Evolutionary conservation across 2,329 filamentous ascomycete species (phyloP).

Genomic region (Botryotinia convoluta): DNA sequence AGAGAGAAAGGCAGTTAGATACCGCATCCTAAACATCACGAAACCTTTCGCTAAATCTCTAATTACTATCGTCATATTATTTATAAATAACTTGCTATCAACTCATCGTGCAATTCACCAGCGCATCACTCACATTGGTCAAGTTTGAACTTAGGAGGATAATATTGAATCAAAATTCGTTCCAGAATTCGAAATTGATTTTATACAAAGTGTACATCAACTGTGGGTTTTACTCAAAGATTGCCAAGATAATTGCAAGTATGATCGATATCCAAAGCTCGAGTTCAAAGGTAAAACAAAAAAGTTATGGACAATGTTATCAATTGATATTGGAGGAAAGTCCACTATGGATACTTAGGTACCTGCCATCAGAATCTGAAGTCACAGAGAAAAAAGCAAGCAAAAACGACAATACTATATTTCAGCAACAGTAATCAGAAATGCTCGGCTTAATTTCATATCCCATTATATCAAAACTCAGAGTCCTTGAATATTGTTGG

Average conservation of each 20-base stretch:
- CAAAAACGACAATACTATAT: neutral
- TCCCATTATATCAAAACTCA: neutral
- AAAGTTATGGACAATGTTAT: neutral
- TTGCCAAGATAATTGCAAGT: neutral
- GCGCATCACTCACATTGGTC: too few species aligned
- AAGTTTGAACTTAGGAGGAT: too few species aligned
- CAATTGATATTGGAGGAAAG: neutral
- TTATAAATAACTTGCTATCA: too few species aligned
- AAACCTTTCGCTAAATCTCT: too few species aligned
- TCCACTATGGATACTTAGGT: neutral
- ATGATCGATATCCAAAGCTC: neutral
- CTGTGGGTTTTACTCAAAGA: neutral
- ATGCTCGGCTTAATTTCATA: too few species aligned
- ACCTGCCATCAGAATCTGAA: neutral
- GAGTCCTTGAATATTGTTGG: slow-evolving; percentile 8
- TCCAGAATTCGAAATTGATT: too few species aligned
- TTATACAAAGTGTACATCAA: too few species aligned
- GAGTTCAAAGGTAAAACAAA: neutral
- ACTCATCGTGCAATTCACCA: too few species aligned
- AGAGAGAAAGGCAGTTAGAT: too few species aligned
- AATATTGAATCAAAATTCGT: neutral
- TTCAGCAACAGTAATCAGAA: neutral
- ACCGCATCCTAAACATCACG: too few species aligned
- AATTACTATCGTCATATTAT: too few species aligned
- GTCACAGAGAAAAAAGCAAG: neutral